Base-by-base conservation (phyloP, 2,329 filamentous ascomycete genomes). In the Alternaria ventricosa region DNA sequence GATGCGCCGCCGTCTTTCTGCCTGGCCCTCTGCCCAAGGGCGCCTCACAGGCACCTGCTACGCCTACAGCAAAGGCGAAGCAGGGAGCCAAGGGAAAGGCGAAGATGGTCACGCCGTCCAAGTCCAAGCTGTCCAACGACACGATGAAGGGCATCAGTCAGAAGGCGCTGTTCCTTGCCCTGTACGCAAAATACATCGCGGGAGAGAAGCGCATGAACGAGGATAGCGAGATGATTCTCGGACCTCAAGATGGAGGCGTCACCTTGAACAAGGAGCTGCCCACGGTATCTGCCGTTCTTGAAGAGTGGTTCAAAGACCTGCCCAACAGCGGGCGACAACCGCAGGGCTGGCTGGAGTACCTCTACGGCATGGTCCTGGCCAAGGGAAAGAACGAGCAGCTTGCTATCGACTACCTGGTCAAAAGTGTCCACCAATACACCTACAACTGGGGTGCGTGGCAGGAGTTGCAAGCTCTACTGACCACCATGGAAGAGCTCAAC, bases 381-480 rank as follows among this genome's bases (percentile, higher is more conserved):
- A 97, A 94, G 79, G 91, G 94, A 65, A 97, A 97, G 80, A 97
- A 96, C 72, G 94, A 97, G 70, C 87, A 90, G 47, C 87, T 92
- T 64, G 96, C 96, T 2, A 90, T 95, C 79, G 88, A 92, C 67
- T 97, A 92, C 86, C 86, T 99, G n/a, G 85, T 97, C 55, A 87
- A 89, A 67, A 97, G 94, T 75, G 92, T 97, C 10, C 92, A 96
- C 77, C 83, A 93, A 44, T 97, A 94, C 73, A 92, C 94, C 1
- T 97, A 94, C 87, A 97, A 98, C 76, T 99, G 96, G 96, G 93
- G 94, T 8, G 94, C 94, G 65, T 99, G 96, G 96, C 87, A 96
- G 62, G 96, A 99, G 81, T 88, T 99, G 79, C 92, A 92, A 5
- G 90, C 90, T 43, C 84, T 98, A 25, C 88, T 97, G 63, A 88